Conservation (phyloP, 2,329 filamentous ascomycete genomes). For the Sporothrix humicola region DNA sequence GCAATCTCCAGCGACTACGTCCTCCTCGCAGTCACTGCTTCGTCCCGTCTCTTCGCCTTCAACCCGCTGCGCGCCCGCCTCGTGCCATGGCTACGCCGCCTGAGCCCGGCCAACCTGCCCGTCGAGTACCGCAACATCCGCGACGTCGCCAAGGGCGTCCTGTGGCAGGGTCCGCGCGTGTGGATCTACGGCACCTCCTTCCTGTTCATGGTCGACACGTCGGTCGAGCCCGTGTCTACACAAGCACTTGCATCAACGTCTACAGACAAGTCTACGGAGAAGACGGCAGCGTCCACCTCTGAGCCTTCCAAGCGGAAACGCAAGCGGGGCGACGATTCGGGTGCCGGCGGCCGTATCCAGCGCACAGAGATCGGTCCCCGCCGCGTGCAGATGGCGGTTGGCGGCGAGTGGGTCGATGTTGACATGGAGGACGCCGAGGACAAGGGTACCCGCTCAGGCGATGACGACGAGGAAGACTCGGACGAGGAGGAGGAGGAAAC, state of each 20-base stretch:
- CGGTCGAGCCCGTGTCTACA: constrained; percentile 56
- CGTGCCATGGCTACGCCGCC: constrained; percentile 84
- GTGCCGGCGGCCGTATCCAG: constrained; percentile 61
- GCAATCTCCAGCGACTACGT: constrained; percentile 54
- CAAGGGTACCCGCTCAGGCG: constrained; percentile 46
- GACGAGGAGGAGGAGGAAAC: constrained; percentile 34
- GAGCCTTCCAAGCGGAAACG: constrained; percentile 52
- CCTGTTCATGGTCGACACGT: constrained; percentile 90
- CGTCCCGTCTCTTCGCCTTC: constrained; percentile 74
- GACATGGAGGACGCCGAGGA: constrained; percentile 47
- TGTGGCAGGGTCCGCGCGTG: constrained; percentile 80
- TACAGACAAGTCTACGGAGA: constrained; percentile 38
- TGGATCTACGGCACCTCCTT: constrained; percentile 90
- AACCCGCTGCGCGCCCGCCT: constrained; percentile 77
- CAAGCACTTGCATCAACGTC: not conserved
- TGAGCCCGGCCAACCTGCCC: constrained; percentile 77
- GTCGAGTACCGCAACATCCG: constrained; percentile 73
- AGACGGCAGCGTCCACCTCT: not conserved
- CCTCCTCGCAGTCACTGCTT: constrained; percentile 60
- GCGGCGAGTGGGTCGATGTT: constrained; percentile 49
- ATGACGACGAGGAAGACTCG: constrained; percentile 38
- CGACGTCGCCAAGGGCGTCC: constrained; percentile 79
- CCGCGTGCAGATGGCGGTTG: constrained; percentile 48
- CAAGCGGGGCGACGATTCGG: constrained; percentile 58
- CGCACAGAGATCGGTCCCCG: constrained; percentile 53